phyloP scores from a whole-genome alignment of 129 eudicot genomes.

The Cynara cardunculus region DNA sequence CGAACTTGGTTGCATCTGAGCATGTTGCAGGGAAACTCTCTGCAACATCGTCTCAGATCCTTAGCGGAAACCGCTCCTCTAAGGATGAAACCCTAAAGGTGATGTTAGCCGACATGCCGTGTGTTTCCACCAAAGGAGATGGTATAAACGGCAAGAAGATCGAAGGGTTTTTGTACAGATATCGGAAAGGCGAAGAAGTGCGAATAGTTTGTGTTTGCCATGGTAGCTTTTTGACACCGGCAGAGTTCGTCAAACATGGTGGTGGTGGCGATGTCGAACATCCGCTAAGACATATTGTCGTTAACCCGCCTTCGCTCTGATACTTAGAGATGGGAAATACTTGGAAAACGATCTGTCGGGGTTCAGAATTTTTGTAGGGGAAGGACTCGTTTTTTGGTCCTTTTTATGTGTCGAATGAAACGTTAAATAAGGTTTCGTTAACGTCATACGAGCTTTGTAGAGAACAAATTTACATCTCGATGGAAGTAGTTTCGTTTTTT shows the following conservation, averaged over 20 bases:
- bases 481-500: background rate
- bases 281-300: conserved; percentile 59
- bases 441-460: background rate
- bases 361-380: background rate
- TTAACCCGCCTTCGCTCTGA: conserved; percentile 41
- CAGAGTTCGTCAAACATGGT: conserved; percentile 73
- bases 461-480: background rate
- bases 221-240: conserved; percentile 61
- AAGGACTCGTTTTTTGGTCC: conserved; percentile 17
- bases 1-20: conserved; percentile 11
- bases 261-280: conserved; percentile 69
- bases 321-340: background rate
- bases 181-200: conserved; percentile 50
- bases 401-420: conserved; percentile 7
- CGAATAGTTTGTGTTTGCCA: conserved; percentile 79
- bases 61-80: background rate
- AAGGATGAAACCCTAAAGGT: conserved; percentile 25
- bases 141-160: conserved; percentile 46
- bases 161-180: conserved; percentile 64
- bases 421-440: conserved; percentile 9
- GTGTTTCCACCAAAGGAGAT: conserved; percentile 48
- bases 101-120: conserved; percentile 53
- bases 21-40: background rate
- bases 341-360: background rate
- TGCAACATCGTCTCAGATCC: background rate